Evolutionary conservation across 2,329 filamentous ascomycete species (phyloP).

Genomic region (Fusarium circinatum): DNA sequence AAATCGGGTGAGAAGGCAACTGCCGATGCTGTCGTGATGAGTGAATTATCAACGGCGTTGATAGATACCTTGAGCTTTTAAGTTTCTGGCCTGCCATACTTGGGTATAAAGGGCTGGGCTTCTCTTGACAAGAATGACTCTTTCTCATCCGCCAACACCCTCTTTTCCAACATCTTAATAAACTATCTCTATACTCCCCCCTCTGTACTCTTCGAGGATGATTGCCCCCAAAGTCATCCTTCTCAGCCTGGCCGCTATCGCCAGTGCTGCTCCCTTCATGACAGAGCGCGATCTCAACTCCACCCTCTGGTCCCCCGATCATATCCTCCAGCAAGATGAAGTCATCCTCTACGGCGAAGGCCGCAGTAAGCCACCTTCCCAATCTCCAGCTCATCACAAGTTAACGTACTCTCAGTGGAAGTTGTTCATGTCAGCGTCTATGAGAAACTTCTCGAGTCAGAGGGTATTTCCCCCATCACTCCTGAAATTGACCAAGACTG

Average conservation of each 20-base stretch:
- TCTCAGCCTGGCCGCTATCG: background rate
- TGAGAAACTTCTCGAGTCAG: constrained; percentile 7
- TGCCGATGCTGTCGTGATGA: no score
- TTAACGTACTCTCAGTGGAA: background rate
- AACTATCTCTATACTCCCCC: fast-evolving
- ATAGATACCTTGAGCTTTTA: no score
- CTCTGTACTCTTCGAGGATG: background rate
- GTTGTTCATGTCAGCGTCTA: constrained; percentile 23
- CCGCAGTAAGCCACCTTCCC: background rate
- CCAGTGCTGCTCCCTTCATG: constrained; percentile 20
- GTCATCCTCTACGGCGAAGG: constrained; percentile 30
- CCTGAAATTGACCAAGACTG: constrained; percentile 8
- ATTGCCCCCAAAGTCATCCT: background rate
- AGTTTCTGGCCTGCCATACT: no score
- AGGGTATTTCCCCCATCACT: background rate
- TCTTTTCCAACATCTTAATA: fast-evolving
- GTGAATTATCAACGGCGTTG: no score
- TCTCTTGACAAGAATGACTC: no score
- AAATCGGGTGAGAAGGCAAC: no score
- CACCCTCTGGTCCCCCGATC: constrained; percentile 28
- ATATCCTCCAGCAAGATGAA: constrained; percentile 21
- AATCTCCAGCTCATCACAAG: fast-evolving
- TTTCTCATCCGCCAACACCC: no score
- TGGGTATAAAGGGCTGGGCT: no score
- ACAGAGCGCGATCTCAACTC: constrained; percentile 17